Evolutionary conservation across 345 rosid genomes (phyloP).

Genomic region (Microthlaspi erraticum): DNA sequence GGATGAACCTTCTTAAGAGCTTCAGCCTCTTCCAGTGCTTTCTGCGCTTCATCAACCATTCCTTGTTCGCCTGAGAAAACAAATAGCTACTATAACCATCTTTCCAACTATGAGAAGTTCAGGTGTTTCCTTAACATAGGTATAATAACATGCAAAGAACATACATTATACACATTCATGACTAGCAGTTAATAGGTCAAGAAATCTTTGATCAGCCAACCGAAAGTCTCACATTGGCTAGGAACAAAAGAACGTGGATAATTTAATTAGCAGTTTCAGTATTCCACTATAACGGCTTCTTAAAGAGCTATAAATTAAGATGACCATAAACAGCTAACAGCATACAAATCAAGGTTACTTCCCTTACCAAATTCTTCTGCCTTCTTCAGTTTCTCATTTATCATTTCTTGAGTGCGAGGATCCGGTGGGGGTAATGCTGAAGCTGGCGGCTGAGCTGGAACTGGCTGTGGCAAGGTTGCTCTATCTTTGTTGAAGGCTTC

Average conservation of each 20-base stretch:
- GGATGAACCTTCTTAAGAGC: constrained; percentile 90
- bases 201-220: background rate
- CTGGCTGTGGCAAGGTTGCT: constrained; percentile 90
- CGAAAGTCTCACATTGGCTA: background rate
- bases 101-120: background rate
- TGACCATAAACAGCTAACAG: constrained; percentile 10
- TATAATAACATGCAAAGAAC: background rate
- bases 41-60: constrained; percentile 99
- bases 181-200: too few relatives aligned
- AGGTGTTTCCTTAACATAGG: background rate
- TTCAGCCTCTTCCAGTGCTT: constrained; percentile 98
- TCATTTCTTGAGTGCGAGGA: constrained; percentile 96
- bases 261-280: background rate
- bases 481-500: constrained; percentile 99
- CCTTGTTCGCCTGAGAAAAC: constrained; percentile 84
- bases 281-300: background rate
- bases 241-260: too few relatives aligned
- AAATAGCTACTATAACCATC: background rate
- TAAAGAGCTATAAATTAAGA: background rate
- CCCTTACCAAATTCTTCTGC: constrained; percentile 96
- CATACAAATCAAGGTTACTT: constrained; percentile 11
- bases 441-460: constrained; percentile 71
- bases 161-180: too few relatives aligned
- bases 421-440: constrained; percentile 80
- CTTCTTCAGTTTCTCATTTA: constrained; percentile 94